A percentile compares a stretch with the other conserved stretches of the same genome.
Conservation (phyloP, 2,329 filamentous ascomycete genomes). For the Cladorrhinum sp. region DNA sequence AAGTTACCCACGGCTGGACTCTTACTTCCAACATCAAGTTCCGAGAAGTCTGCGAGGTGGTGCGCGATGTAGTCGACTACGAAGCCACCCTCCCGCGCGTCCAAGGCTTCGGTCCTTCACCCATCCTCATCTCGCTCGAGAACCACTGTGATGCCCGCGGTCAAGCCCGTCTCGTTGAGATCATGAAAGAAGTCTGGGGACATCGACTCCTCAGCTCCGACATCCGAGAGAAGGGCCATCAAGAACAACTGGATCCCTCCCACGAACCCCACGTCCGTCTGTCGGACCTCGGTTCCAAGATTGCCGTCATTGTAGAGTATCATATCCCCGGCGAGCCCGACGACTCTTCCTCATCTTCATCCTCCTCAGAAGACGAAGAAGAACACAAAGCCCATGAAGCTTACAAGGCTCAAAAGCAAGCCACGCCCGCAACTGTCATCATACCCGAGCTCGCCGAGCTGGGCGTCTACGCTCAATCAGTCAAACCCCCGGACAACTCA, state of each 20-base stretch:
- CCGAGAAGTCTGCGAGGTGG: conserved; percentile 62
- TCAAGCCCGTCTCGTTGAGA: conserved; percentile 59
- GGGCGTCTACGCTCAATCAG: conserved; percentile 67
- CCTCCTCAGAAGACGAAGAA: conserved; percentile 25
- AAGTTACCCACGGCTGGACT: conserved; percentile 69
- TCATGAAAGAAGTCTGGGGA: conserved; percentile 64
- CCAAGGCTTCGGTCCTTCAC: conserved; percentile 45
- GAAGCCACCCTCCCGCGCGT: conserved; percentile 44
- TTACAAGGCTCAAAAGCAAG: conserved; percentile 54
- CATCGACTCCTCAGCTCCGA: conserved; percentile 57
- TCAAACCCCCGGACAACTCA: conserved; percentile 63
- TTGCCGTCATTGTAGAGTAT: conserved; percentile 67
- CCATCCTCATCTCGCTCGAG: conserved; percentile 63
- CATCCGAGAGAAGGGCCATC: conserved; percentile 54
- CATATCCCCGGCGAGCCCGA: conserved; percentile 53
- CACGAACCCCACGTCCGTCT: conserved; percentile 54
- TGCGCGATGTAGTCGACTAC: conserved; percentile 59
- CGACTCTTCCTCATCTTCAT: conserved; percentile 28
- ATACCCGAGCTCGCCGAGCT: conserved; percentile 63
- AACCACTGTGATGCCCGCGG: conserved; percentile 62
- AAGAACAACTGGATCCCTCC: conserved; percentile 47
- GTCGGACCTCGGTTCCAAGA: conserved; percentile 58
- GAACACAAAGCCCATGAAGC: conserved; percentile 49
- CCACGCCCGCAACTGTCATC: conserved; percentile 47
- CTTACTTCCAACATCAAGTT: conserved; percentile 65